Base-by-base conservation (phyloP, 192 early-diverging fungal genomes). In the Podila minutissima region DNA sequence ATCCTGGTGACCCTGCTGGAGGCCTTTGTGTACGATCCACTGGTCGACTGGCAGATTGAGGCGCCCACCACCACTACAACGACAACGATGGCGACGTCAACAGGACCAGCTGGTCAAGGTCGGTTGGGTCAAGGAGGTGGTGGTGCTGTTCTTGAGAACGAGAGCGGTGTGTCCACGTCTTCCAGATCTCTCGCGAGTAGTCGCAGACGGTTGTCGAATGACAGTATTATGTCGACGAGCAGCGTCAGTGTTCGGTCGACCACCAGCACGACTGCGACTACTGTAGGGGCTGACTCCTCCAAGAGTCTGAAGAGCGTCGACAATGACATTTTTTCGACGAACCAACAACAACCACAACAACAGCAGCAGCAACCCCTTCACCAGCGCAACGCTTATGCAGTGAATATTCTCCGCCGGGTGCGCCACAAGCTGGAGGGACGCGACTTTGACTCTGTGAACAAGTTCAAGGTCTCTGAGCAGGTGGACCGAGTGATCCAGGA, bases 21-120 rank as follows among this genome's bases (percentile, higher is more conserved):
- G 76, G 96, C 97, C 8, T 95, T 98, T 74, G 92, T 96, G 24
- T 95, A 96, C 53, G 97, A 99, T 76, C 97, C 97, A 0, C 84
- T 98, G 51, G 78, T 88, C 31, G 87, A 86, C 55, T 88, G 86
- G 87, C 82, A 87, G 57, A 83, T 74, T 11, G 79, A 87, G 49
- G 72, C 76, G 8, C 66, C 62, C 58, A 57, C 72, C 53, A 55
- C 9, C 19, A 26, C 8, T 0, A 17, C n/a, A 3, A 24, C n/a
- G 22, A 24, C 53, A 0, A 63, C 50, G 51, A 48, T 49, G 10
- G 65, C 37, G 1, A 32, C 61, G 22, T 50, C 60, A 62, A 53
- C 59, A 55, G 60, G 65, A 10, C 61, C 38, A 60, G 53, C 46
- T 38, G 71, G 61, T 64, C 28, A 59, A 28, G 20, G 29, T 55